Percentiles rank a stretch among this genome's conserved stretches.
Conservation (phyloP, 768 basidiomycete species). For the Pleurotus platypus region DNA sequence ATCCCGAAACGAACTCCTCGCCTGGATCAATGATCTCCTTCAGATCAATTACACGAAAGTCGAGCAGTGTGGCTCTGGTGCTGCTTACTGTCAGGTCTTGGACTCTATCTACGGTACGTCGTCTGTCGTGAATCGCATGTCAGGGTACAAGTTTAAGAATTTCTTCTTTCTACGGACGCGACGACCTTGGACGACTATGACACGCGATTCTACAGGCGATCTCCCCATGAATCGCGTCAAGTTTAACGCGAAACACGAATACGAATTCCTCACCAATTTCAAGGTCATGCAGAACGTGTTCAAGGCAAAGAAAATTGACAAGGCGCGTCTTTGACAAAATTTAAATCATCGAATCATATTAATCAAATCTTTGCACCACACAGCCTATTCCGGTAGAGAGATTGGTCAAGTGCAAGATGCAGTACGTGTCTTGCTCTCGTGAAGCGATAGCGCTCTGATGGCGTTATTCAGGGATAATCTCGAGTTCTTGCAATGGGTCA, state of each 20-base stretch:
- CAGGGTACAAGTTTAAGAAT: no score
- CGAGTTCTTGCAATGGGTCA: conserved; percentile 97
- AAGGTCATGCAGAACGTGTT: conserved; percentile 93
- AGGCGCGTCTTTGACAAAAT: conserved; percentile 67
- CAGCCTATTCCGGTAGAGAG: conserved; percentile 95
- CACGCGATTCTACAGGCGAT: conserved; percentile 55
- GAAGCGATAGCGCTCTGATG: conserved; percentile 1
- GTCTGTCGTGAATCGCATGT: conserved; percentile 9
- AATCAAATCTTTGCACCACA: background rate
- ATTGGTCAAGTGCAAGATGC: conserved; percentile 98
- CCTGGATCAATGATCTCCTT: conserved; percentile 93
- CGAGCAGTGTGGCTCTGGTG: conserved; percentile 89
- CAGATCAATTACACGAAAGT: conserved; percentile 90
- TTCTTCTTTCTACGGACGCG: no score
- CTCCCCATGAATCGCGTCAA: conserved; percentile 90
- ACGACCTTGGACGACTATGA: background rate
- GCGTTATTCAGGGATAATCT: conserved; percentile 76
- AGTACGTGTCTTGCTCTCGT: conserved; percentile 49
- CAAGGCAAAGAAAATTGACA: conserved; percentile 91
- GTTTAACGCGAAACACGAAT: conserved; percentile 94
- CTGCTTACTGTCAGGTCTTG: conserved; percentile 91
- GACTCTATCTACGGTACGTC: conserved; percentile 89
- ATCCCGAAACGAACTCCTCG: conserved; percentile 83
- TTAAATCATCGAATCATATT: no score
- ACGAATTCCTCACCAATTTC: conserved; percentile 93